Base-by-base conservation (phyloP, 2,329 filamentous ascomycete species). In the Parastagonospora nodorum region DNA sequence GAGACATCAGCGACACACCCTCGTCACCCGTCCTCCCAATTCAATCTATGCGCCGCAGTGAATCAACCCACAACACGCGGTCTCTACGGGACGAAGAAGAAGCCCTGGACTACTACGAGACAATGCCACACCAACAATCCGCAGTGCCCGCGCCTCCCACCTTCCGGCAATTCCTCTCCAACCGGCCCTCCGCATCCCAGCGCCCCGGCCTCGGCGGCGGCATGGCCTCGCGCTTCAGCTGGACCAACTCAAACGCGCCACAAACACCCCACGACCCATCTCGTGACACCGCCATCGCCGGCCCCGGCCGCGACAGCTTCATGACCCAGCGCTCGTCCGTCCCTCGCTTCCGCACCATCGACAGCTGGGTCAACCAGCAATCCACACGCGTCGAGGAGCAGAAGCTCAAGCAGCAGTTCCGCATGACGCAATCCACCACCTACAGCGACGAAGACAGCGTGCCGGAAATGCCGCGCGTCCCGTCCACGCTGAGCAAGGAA, bases 361-460 rank as follows among this genome's bases (percentile, higher is more conserved):
- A 76, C 56, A 71, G 66, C 1, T 76, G 74, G 74, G 74, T 76
- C 10, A 70, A 72, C 46, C 66, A 75, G 38, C 74, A 76, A 48
- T 63, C 73, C 1, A 69, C 65, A 42, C 69, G 70, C 7, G 55
- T 75, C 14, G 72, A 74, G 49, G 69, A 67, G 40, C 66, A 69
- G 48, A 67, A 67, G 43, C 58, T 74, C 14, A 68, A 64, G 33
- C 66, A 73, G 15, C 67, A 72, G 36, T 68, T 67, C 45, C 67
- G 70, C 32, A 60, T 67, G 46, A 72, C 68, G 4, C 60, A 62
- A 19, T 63, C 55, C 12, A 66, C 67, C 8, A 67, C 66, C 2
- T 68, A 56, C 42, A 54, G 42, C 4, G 58, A 36, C 14, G 55
- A 63, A n/a, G 55, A 61, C 6, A 48, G 58, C 8, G 55, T 72